Evolutionary conservation across 140 eudicot species (phyloP), one percentile per base, ranked within the genome.

Genomic region (Anethum foeniculum): DNA sequence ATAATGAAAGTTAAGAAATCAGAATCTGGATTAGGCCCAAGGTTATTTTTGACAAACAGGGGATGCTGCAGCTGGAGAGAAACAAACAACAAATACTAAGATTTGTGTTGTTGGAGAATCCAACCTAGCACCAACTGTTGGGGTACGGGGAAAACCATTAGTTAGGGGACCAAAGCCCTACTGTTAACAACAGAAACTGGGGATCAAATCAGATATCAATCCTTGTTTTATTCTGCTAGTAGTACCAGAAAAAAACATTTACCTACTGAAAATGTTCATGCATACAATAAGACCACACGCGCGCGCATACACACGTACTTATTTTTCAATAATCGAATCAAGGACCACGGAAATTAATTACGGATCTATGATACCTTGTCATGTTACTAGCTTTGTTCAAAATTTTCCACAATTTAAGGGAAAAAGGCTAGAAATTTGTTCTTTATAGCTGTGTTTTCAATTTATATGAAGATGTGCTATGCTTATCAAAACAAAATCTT

Each of bases 41-140:
- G 43, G 44, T 68, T 68, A 14, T 4, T 28, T 32, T 5, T 13
- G 43, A 28, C 36, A 5, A 28, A 5, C 11, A 15, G 23, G 14
- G 18, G 32, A 34, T 34, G 14, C 1, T 68, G 74, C 74, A 68
- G 19, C 43, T 68, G 74, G 74, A 34, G 43, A 34, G 43, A 68
- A 68, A 68, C 41, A 32, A 68, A 30, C 43, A 68, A 68, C 44
- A 32, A 68, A 28, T 28, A 44, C 74, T 28, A 68, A 68, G 74
- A 68, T 68, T 34, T 68, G 74, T 68, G 19, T 30, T 68, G 74
- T 68, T 32, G 74, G 74, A 68, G n/a, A 32, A 68, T 68, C 74
- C 39, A 68, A 68, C 18, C 69, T 62, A 25, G 69, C 69, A 62
- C 69, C 69, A 25, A 62, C 36, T 68, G 28, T 68, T 65, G 73